Percentiles rank a stretch among this genome's conserved stretches.
These are phyloP conservation scores for Ceratocystis variospora DNA, from an alignment of 2,329 filamentous ascomycete species.

Conservation along the genomic window DNA sequence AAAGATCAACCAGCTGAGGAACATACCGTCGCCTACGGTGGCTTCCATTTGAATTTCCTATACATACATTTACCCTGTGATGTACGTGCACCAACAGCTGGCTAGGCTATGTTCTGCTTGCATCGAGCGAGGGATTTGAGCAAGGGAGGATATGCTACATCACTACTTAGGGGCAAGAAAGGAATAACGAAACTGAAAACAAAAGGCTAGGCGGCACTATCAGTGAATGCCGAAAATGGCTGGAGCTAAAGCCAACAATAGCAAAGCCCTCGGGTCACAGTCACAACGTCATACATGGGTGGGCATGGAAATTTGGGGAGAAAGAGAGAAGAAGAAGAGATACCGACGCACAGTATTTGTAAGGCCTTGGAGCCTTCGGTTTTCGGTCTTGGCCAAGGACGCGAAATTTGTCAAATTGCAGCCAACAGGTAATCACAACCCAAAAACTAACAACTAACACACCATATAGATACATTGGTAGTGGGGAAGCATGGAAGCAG, in stretches of 20 bases:
- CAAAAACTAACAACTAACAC: too few relatives aligned
- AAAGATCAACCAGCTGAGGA: background rate
- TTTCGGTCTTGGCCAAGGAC: too few relatives aligned
- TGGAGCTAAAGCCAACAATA: background rate
- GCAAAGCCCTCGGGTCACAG: too few relatives aligned
- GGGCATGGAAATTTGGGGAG: too few relatives aligned
- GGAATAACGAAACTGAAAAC: background rate
- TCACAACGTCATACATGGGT: too few relatives aligned
- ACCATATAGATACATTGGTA: background rate
- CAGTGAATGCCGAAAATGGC: background rate
- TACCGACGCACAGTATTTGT: too few relatives aligned
- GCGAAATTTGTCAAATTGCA: too few relatives aligned
- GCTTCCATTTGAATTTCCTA: too few relatives aligned
- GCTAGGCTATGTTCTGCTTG: background rate
- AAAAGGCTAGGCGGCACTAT: background rate
- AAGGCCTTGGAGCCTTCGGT: too few relatives aligned
- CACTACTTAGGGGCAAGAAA: background rate
- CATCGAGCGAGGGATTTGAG: background rate
- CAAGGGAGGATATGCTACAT: background rate
- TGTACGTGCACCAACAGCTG: background rate
- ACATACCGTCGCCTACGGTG: background rate
- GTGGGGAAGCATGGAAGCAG: background rate
- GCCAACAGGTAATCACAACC: too few relatives aligned
- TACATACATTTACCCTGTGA: too few relatives aligned
- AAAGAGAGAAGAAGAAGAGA: too few relatives aligned